phyloP scores from a whole-genome alignment of 306 rosid species.

The Begonia peltatifolia region DNA sequence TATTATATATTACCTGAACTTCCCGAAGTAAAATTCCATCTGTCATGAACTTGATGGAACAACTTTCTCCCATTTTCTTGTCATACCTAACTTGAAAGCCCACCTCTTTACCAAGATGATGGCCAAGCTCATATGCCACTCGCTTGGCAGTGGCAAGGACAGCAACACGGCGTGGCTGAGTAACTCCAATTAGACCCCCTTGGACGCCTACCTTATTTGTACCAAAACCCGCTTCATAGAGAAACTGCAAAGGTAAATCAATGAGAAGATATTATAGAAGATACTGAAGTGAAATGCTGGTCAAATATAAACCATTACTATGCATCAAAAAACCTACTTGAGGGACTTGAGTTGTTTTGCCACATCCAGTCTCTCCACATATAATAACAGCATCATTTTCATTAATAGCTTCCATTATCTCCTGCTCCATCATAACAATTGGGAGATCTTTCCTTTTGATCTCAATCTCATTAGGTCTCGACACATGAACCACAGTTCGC shows the following conservation, averaged over 20 bases:
- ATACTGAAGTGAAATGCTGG: not conserved
- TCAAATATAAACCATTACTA: conserved; percentile 6
- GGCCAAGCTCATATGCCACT: conserved; percentile 81
- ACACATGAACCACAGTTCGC: conserved; percentile 68
- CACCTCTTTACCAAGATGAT: conserved; percentile 62
- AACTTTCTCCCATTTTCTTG: conserved; percentile 60
- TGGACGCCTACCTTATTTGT: conserved; percentile 30
- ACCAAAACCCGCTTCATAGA: conserved; percentile 87
- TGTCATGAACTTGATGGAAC: conserved; percentile 92
- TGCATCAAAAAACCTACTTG: conserved; percentile 39
- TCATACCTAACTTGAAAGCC: conserved; percentile 94
- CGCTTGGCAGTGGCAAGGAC: conserved; percentile 91
- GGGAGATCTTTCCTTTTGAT: conserved; percentile 76
- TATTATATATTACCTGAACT: conserved; percentile 47
- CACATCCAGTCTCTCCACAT: conserved; percentile 99
- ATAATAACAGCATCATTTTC: conserved; percentile 58
- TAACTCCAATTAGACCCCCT: conserved; percentile 69
- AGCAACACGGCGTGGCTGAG: conserved; percentile 96
- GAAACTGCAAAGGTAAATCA: conserved; percentile 33
- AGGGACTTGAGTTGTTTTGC: conserved; percentile 98
- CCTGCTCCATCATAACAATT: conserved; percentile 97
- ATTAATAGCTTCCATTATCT: conserved; percentile 89
- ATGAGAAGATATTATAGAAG: conserved; percentile 5
- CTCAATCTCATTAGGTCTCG: conserved; percentile 62
- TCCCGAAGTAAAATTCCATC: conserved; percentile 91